Base-by-base conservation (phyloP, 805 yeast species). In the Candida fluviatilis region DNA sequence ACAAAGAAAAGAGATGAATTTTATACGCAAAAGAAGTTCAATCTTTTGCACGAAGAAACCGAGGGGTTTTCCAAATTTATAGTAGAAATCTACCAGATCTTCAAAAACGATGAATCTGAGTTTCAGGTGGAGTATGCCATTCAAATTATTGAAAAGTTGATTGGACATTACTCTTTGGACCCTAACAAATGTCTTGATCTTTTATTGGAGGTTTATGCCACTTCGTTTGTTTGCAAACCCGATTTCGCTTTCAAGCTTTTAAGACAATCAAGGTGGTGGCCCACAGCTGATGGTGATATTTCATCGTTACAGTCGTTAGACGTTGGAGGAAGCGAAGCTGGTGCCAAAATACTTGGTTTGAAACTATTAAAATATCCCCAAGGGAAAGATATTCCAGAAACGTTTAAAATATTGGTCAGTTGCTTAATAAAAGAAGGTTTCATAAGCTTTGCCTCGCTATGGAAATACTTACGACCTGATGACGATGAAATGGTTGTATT, bases 151-250 rank as follows among this genome's bases (percentile, higher is more conserved):
- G 73, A 76, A 34, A 68, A 70, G 19, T 52, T 84, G 5, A 82
- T 82, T 38, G 96, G 93, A 1, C 87, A 82, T 54, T 88, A 78
- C 55, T 73, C 74, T 37, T 66, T 89, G 35, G 96, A 90, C 50
- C 81, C 91, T 1, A 73, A 75, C 36, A 70, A 90, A 41, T 76
- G 79, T 18, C 66, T 89, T 35, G 85, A 86, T 47, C 40, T 85
- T 0, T 43, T 85, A 6, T 50, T 89, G 24, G 78, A 77, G 34
- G 51, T 84, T 2, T 72, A 74, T 35, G 51, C 75, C 2, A 61
- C 64, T 37, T 64, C 67, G 35, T 42, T 81, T 4, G 66, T 70
- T 1, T 53, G 64, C 3, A 64, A 76, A 32, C 66, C 71, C 42
- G 51, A 59, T 4, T 75, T 81, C 39, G 62, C 77, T 18, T 27